These are phyloP conservation scores for Lycium ferocissimum DNA, from an alignment of 257 asterid genomes.

Conservation along the genomic window DNA sequence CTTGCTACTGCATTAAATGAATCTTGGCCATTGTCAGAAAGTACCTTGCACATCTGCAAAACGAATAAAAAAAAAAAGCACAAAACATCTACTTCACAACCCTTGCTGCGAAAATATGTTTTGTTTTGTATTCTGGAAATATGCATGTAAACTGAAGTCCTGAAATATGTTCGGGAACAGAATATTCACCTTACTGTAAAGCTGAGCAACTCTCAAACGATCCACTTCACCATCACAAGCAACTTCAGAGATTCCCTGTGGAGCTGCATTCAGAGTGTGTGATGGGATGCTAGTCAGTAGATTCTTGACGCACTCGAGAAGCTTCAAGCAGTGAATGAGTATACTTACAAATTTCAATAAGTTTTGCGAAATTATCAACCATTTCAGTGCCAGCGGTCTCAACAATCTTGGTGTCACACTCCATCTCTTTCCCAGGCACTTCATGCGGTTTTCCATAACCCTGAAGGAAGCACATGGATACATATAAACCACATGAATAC, in stretches of 20 bases:
- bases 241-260: constrained; percentile 59
- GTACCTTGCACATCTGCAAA: constrained; percentile 64
- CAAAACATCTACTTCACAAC: constrained; percentile 21
- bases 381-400: constrained; percentile 47
- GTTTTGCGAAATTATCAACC: constrained; percentile 60
- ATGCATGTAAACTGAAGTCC: background rate
- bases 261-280: constrained; percentile 52
- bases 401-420: constrained; percentile 52
- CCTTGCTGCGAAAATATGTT: constrained; percentile 12
- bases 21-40: constrained; percentile 53
- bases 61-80: constrained; percentile 21
- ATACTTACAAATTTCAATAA: constrained; percentile 71
- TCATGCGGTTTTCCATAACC: constrained; percentile 56
- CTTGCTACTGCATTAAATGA: constrained; percentile 34
- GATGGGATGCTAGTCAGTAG: constrained; percentile 26
- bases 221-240: constrained; percentile 66
- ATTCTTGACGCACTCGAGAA: constrained; percentile 1
- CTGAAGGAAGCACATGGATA: constrained; percentile 44
- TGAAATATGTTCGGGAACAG: background rate
- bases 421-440: constrained; percentile 50
- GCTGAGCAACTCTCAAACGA: constrained; percentile 68
- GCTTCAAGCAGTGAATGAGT: background rate
- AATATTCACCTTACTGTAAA: constrained; percentile 72
- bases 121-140: background rate
- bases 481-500: constrained; percentile 21